Evolutionary conservation across 176 grass and related monocot species (phyloP), one percentile per base, ranked within the genome.

Genomic region (Paspalum vaginatum): DNA sequence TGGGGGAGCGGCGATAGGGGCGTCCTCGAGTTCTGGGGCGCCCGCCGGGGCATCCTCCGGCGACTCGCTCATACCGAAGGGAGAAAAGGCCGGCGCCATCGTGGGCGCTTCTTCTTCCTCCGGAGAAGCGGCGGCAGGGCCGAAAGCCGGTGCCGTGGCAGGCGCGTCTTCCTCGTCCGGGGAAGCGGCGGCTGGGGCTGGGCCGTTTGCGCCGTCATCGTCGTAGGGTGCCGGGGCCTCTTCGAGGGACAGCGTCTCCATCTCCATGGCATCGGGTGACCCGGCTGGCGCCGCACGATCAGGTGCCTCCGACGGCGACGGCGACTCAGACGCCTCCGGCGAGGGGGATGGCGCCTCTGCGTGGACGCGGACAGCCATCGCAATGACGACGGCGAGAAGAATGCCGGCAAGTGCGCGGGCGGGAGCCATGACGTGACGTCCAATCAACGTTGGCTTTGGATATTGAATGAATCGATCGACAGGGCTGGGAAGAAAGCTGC

Each of bases 311-410:
- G 55, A 59, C 39, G 73, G 55, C 47, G 56, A 52, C 54, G 11
- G 7, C 14, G 85, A 53, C 38, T 79, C 41, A 4, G 48, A 60
- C 62, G 27, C 9, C 61, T 72, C 61, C 60, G 82, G 83, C 18
- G 79, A 62, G 52, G 75, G n/a, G 1, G 74, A 74, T 8, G 90
- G 79, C 40, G 87, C 53, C 22, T 59, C 55, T n/a, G 76, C 76
- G 16, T 68, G 32, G 18, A 78, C 72, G 50, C 58, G 49, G 12
- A 5, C 17, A 17, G 78, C 44, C 48, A n/a, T 51, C 11, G 65
- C 80, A n/a, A 88, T 32, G 32, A 32, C 6, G 38, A 86, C 18
- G 41, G 68, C 49, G 22, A 90, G 44, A 67, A 84, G 25, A 41
- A 69, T 40, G 45, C 55, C 79, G 64, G 40, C 56, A 73, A 82